These are phyloP conservation scores for Pterocarpus santalinus DNA, from an alignment of 306 rosid genomes.

Conservation along the genomic window DNA sequence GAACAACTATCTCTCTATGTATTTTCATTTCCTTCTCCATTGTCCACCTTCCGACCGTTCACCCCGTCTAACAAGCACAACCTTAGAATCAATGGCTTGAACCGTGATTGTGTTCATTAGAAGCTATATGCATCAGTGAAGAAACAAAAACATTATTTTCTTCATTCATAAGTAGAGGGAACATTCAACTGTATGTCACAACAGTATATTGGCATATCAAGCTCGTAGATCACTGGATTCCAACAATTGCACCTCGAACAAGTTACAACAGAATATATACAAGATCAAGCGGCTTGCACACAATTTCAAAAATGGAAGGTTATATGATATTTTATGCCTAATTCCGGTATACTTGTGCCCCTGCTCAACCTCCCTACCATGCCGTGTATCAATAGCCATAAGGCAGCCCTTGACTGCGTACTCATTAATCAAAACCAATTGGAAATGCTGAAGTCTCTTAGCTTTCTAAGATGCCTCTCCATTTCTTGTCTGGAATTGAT, in stretches of 20 bases:
- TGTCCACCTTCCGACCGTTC: neutral
- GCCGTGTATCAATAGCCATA: slow-evolving; percentile 6
- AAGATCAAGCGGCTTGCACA: slow-evolving; percentile 25
- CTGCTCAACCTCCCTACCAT: slow-evolving; percentile 23
- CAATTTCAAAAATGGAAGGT: slow-evolving; percentile 27
- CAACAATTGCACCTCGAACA: slow-evolving; percentile 34
- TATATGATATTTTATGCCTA: neutral
- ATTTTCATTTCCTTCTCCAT: slow-evolving; percentile 8
- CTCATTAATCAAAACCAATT: slow-evolving; percentile 76
- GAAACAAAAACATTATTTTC: slow-evolving; percentile 14
- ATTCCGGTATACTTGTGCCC: slow-evolving; percentile 15
- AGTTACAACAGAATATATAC: slow-evolving; percentile 45
- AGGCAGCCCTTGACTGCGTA: neutral
- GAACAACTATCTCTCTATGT: neutral
- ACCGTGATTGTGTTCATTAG: neutral
- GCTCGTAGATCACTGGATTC: slow-evolving; percentile 15
- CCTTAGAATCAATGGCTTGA: neutral
- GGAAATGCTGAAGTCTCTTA: slow-evolving; percentile 84
- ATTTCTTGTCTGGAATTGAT: slow-evolving; percentile 73
- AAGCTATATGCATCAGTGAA: neutral
- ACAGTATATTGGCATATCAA: neutral
- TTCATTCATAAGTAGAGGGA: neutral
- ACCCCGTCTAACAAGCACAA: neutral
- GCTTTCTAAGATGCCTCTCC: slow-evolving; percentile 97
- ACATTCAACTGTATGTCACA: slow-evolving; percentile 10